Evolutionary conservation across 2,329 filamentous ascomycete species (phyloP), one percentile per base, ranked within the genome.

Genomic region (Pseudohalonectria lignicola): DNA sequence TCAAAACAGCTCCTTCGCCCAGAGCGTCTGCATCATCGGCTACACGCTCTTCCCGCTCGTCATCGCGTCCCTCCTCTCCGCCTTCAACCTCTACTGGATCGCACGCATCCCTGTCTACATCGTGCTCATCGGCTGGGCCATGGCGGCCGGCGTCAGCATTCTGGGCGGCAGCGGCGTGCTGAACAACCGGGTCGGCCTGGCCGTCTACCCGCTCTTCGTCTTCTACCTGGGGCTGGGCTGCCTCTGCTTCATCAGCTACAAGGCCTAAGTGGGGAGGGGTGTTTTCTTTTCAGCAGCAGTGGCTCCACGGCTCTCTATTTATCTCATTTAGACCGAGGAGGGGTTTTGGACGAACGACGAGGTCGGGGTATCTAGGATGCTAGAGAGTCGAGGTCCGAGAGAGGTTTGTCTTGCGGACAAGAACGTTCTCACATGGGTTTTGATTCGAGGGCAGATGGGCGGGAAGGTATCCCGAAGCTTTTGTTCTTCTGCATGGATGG

Each of bases 1-100:
- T 19, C 4, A 17, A 11, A 20, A 36, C 55, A 96, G 90, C 53
- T 95, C 92, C 15, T 98, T 98, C 60, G 92, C 94, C 54, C 92
- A 98, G 61, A 94, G 87, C 41, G 76, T 98, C 48, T 96, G 88
- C 60, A 93, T 98, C 51, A 98, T 98, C 56, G 92, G 92, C 33
- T 98, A 98, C 62, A 98, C 92, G 1, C 76, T 98, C 40, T 98
- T 98, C 64, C 92, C 92, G 2, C 76, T 98, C 38, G 92, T 96
- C 50, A 84, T 98, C 48, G 93, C 93, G 7, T 79, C 90, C 2
- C 66, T 95, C 37, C 76, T 98, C 46, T 94, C 87, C 40, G 90
- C 90, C 1, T 55, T 98, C 23, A 71, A 76, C 36, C 71, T 96
- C 7, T 82, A 79, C 31, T 82, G 77, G 49, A 83, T 96, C 46